These are phyloP conservation scores for Orychophragmus violaceus DNA, from an alignment of 345 rosid genomes.

Conservation along the genomic window DNA sequence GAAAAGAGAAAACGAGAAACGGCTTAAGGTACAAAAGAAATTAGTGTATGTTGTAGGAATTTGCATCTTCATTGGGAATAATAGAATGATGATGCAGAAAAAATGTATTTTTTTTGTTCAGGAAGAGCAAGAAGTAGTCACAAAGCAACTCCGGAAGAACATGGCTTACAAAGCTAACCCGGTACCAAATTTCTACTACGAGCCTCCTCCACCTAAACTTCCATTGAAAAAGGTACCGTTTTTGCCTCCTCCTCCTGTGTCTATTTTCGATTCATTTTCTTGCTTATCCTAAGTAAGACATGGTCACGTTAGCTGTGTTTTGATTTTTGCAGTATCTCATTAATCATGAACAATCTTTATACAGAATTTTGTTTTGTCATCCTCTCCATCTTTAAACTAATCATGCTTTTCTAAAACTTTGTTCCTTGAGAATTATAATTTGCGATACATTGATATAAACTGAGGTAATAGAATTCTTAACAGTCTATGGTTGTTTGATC, in stretches of 20 bases:
- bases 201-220: constrained; percentile 72
- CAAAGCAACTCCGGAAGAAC: constrained; percentile 80
- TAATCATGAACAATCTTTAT: neutral
- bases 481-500: neutral
- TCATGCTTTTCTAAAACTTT: neutral
- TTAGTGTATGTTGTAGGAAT: neutral
- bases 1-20: constrained; percentile 63
- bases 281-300: neutral
- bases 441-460: neutral
- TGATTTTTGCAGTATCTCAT: neutral
- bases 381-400: neutral
- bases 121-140: constrained; percentile 95
- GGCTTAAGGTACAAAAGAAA: constrained; percentile 53
- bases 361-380: neutral
- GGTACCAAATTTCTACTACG: constrained; percentile 83
- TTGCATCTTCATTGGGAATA: neutral
- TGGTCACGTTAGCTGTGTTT: neutral
- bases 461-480: neutral
- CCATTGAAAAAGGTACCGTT: constrained; percentile 69
- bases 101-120: constrained; percentile 28
- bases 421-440: neutral
- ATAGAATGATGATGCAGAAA: neutral
- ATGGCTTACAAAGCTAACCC: constrained; percentile 87
- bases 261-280: neutral
- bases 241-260: neutral